These are phyloP conservation scores for Trypethelium eluteriae DNA, from an alignment of 495 filamentous ascomycete species.

Conservation along the genomic window DNA sequence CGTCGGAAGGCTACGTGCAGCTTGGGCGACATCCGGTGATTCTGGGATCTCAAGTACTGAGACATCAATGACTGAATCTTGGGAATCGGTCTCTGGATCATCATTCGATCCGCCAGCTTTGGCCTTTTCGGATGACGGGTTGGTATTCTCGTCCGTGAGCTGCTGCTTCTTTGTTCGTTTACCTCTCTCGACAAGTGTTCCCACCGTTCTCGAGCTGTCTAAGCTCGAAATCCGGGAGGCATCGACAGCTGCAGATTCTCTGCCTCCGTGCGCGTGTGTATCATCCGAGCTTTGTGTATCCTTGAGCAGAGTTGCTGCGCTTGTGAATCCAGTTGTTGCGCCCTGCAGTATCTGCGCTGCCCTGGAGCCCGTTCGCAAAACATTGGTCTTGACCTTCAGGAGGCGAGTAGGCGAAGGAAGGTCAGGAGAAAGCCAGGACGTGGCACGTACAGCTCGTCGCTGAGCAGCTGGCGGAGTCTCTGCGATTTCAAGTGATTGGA, in stretches of 20 bases:
- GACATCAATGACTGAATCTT: constrained; percentile 17
- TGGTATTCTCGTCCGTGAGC: not conserved
- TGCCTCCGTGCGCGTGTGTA: not conserved
- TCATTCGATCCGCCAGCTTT: not conserved
- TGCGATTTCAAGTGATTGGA: not conserved
- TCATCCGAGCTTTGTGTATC: not conserved
- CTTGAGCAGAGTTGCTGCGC: constrained; percentile 10
- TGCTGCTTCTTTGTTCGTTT: not conserved
- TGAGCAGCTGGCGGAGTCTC: constrained; percentile 18
- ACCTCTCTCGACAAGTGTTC: too few relatives aligned
- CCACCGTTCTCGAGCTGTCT: too few relatives aligned
- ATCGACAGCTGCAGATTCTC: not conserved
- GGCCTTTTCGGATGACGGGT: not conserved
- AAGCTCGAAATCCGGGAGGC: not conserved
- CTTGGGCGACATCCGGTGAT: not conserved
- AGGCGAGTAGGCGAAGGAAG: constrained; percentile 14
- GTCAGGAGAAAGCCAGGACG: constrained; percentile 9
- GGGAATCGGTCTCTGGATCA: not conserved
- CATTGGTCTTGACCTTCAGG: constrained; percentile 13
- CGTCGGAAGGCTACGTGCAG: constrained; percentile 3
- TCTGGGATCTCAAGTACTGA: not conserved
- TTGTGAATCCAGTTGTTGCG: constrained; percentile 22
- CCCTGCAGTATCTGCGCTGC: constrained; percentile 20
- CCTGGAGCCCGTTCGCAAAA: constrained; percentile 20
- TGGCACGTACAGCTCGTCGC: constrained; percentile 18